Base-by-base conservation (phyloP, 345 rosid species). In the Erodium maritimum region DNA sequence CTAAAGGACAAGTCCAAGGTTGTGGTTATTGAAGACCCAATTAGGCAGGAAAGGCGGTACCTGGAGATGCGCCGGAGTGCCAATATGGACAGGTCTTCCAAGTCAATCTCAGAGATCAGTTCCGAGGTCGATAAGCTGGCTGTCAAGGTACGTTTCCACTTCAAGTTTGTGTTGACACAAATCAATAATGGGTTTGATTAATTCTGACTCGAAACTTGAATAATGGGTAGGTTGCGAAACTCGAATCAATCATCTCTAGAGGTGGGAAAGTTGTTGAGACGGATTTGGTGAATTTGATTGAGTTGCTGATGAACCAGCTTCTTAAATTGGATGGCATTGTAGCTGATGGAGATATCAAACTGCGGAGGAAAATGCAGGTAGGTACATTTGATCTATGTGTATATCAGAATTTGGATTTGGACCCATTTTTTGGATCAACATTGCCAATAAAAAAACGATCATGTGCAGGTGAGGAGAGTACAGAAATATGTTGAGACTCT, bases 341-440 rank as follows among this genome's bases (percentile, higher is more conserved):
- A 61, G 95, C 66, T 8, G 96, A 87, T 65, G 99, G 97, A 25
- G 97, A 94, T 78, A 90, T 73, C 8, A 94, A 90, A 76, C 64
- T 90, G 67, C 96, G 90, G 64, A 87, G 97, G 73, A 94, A 94
- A 76, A 75, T 85, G 90, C 99, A 94, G 95, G 99, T 90, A 77
- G 3, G 33, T 25, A 2, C 6, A 21, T 22, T 19, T 23, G 22
- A 25, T 25, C 33, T 25, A 2, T 25, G 33, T 25, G 33, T 25
- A 25, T 25, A 25, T 25, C 33, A 25, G 33, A 25, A 25, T 25
- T 25, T 25, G 7, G 33, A 25, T 25, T 25, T 25, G 4, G 4
- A 3, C 33, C 3, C 7, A 25, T 3, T 25, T 25, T 25, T 25
- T 7, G 3, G 4, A 25, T 25, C 7, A 7, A 60, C 14, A 37